A percentile compares a stretch with the other conserved stretches of the same genome.
These are phyloP conservation scores for Amanita fuliginea DNA, from an alignment of 768 basidiomycete genomes.

Conservation along the genomic window DNA sequence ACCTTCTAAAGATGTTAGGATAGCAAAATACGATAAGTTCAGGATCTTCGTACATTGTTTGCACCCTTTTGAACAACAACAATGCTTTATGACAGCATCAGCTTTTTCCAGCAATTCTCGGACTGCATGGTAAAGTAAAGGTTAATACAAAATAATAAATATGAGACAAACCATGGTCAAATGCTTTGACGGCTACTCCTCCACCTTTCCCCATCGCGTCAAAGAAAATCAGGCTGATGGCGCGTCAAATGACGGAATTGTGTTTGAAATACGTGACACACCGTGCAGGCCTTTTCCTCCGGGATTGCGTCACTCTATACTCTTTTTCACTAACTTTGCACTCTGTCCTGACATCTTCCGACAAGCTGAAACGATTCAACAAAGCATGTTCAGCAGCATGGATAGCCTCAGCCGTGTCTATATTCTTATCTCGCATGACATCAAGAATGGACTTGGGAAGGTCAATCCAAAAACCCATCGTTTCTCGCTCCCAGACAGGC, in stretches of 20 bases:
- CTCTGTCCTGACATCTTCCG: slow-evolving; percentile 65
- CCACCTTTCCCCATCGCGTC: slow-evolving; percentile 62
- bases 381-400: slow-evolving; percentile 82
- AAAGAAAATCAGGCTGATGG: slow-evolving; percentile 65
- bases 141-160: not conserved
- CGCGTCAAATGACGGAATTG: not conserved
- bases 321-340: slow-evolving; percentile 77
- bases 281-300: slow-evolving; percentile 63
- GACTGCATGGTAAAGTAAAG: slow-evolving; percentile 23
- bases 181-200: slow-evolving; percentile 66
- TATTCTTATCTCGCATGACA: slow-evolving; percentile 39
- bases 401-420: slow-evolving; percentile 70
- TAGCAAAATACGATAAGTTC: not conserved
- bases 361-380: slow-evolving; percentile 64
- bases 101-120: slow-evolving; percentile 51
- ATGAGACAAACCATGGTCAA: slow-evolving; percentile 58
- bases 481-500: slow-evolving; percentile 64
- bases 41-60: slow-evolving; percentile 37
- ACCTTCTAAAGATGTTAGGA: slow-evolving; percentile 29
- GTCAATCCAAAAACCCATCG: slow-evolving; percentile 74
- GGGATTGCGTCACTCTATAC: slow-evolving; percentile 38
- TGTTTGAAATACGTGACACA: slow-evolving; percentile 10
- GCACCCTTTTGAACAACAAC: slow-evolving; percentile 65
- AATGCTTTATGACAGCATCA: slow-evolving; percentile 41
- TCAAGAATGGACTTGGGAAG: slow-evolving; percentile 43